phyloP scores from a whole-genome alignment of 2,329 filamentous ascomycete genomes.

The Fusarium stilboides region DNA sequence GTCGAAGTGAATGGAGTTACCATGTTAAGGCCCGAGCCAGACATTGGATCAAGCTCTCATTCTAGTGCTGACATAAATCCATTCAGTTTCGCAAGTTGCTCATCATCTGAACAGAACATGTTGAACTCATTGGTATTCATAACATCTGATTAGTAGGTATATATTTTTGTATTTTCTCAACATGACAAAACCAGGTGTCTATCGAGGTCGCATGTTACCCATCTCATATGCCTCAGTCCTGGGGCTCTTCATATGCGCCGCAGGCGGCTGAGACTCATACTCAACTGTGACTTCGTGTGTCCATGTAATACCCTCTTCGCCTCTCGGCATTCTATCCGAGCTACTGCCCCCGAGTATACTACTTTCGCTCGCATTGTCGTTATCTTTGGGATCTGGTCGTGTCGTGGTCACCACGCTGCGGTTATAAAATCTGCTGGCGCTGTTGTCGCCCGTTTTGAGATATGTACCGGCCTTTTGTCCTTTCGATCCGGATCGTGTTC shows the following conservation, averaged over 20 bases:
- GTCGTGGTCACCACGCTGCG: neutral
- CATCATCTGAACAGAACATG: too few relatives aligned
- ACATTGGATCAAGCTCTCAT: too few relatives aligned
- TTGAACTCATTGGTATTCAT: too few relatives aligned
- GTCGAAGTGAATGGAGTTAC: neutral
- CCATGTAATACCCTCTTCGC: neutral
- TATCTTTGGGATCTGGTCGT: neutral
- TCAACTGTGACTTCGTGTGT: neutral
- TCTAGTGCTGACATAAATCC: too few relatives aligned
- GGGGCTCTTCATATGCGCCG: neutral
- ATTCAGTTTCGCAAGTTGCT: too few relatives aligned
- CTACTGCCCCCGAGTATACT: neutral
- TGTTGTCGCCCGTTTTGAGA: neutral
- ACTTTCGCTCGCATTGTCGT: neutral
- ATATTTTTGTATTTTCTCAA: neutral
- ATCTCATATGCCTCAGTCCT: neutral
- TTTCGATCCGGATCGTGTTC: neutral
- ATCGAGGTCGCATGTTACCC: neutral
- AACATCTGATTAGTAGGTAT: too few relatives aligned
- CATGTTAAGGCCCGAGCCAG: too few relatives aligned
- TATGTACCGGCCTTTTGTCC: neutral
- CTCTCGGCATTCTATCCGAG: neutral
- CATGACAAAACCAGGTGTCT: neutral
- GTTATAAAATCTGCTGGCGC: neutral
- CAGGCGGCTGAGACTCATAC: neutral